Percentiles rank a stretch among this genome's conserved stretches.
Conservation (phyloP, 2,329 filamentous ascomycete genomes). For the Gnomoniopsis sp. region DNA sequence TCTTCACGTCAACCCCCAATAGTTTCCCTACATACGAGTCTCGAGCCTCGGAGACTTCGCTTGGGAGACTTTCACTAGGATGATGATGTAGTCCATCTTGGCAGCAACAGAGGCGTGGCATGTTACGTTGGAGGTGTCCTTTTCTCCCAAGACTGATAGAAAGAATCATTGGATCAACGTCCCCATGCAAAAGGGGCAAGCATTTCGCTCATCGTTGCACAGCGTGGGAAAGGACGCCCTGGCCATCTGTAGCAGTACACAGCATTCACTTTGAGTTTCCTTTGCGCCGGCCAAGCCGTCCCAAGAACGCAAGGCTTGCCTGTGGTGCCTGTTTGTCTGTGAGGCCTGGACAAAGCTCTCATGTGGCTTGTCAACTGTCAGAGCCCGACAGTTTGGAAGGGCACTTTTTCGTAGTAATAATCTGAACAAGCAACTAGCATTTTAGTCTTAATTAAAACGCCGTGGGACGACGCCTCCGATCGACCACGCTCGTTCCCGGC, state of each 20-base stretch:
- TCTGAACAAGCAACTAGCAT: background rate
- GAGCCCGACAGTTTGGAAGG: background rate
- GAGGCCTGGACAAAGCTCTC: background rate
- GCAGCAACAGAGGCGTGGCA: too few relatives aligned
- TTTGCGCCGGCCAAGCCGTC: background rate
- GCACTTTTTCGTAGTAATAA: background rate
- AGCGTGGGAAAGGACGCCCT: background rate
- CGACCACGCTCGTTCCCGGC: background rate
- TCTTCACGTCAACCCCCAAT: too few relatives aligned
- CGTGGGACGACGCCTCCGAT: background rate
- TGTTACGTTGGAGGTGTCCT: too few relatives aligned
- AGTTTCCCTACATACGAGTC: too few relatives aligned
- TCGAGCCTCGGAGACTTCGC: too few relatives aligned
- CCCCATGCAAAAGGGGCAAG: too few relatives aligned
- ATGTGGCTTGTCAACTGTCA: background rate
- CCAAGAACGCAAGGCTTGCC: background rate
- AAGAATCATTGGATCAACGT: too few relatives aligned
- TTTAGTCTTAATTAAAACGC: too few relatives aligned
- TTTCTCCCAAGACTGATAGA: too few relatives aligned
- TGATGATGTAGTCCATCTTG: too few relatives aligned
- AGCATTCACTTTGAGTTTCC: background rate
- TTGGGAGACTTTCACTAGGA: too few relatives aligned
- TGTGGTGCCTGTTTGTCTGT: too few relatives aligned
- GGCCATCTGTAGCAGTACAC: background rate
- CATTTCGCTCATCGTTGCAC: background rate